Evolutionary conservation across 1,284 basidiomycete genomes (phyloP).

Genomic region (Leccinum pachyderme): DNA sequence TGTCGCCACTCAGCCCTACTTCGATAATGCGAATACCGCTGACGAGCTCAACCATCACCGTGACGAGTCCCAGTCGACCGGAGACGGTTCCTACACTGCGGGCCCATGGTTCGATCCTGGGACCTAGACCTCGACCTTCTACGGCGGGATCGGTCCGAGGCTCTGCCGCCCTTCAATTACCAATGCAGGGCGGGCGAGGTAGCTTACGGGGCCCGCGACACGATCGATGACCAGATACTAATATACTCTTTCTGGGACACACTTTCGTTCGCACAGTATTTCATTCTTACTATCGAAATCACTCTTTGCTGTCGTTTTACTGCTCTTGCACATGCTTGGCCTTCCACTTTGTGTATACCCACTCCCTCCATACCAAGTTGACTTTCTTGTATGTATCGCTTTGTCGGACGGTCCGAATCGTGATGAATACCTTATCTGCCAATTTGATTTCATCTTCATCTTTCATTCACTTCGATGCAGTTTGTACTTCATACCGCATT

Average conservation of each 20-base stretch:
- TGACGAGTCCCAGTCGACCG: slow-evolving; percentile 2
- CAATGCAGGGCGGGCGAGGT: slow-evolving; percentile 32
- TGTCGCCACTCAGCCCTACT: slow-evolving; percentile 22
- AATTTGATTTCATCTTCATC: not conserved
- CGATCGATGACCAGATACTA: not conserved
- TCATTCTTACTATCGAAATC: slow-evolving; percentile 6
- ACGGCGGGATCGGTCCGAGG: slow-evolving; percentile 22
- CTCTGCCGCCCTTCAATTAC: slow-evolving; percentile 25
- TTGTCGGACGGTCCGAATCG: not conserved
- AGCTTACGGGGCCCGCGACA: slow-evolving; percentile 14
- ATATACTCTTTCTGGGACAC: slow-evolving; percentile 21
- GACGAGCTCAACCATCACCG: not conserved
- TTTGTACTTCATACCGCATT: slow-evolving; percentile 18
- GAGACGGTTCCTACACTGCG: slow-evolving; percentile 7
- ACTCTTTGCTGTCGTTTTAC: slow-evolving; percentile 3
- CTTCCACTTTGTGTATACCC: slow-evolving; percentile 24
- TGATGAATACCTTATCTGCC: not conserved
- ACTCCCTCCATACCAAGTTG: not conserved
- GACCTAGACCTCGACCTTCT: slow-evolving; percentile 29
- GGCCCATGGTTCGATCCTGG: slow-evolving; percentile 26
- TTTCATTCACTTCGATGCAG: not conserved
- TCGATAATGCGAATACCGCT: not conserved
- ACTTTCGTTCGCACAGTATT: not conserved
- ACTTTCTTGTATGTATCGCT: not conserved
- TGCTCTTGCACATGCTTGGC: not conserved